Percentiles rank a stretch among this genome's conserved stretches.
phyloP scores from a whole-genome alignment of 2,329 filamentous ascomycete genomes.

The Sporothrix phasma region DNA sequence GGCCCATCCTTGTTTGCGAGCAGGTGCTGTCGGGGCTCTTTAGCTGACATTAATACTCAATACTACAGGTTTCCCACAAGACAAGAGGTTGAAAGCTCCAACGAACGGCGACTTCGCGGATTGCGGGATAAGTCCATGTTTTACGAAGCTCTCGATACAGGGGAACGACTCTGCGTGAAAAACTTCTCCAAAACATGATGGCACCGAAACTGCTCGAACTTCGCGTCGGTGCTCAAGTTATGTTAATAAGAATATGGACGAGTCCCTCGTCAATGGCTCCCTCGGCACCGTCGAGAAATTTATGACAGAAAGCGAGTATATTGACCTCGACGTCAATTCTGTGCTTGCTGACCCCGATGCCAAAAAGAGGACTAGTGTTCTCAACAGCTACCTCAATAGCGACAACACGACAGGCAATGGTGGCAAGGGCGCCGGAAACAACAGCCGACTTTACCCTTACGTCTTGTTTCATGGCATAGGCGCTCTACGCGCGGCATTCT shows the following conservation, averaged over 20 bases:
- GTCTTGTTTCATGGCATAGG: constrained; percentile 76
- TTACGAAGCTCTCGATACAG: constrained; percentile 67
- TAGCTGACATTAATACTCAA: background rate
- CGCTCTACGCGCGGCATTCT: constrained; percentile 64
- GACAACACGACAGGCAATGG: background rate
- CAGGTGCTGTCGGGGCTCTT: too few relatives aligned
- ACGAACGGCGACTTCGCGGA: constrained; percentile 60
- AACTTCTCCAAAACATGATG: constrained; percentile 82
- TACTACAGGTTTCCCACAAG: constrained; percentile 65
- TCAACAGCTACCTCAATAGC: constrained; percentile 33
- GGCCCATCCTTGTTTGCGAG: too few relatives aligned
- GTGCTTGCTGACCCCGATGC: constrained; percentile 32
- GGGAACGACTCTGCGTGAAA: constrained; percentile 64
- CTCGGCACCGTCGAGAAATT: constrained; percentile 78
- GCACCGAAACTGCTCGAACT: constrained; percentile 70
- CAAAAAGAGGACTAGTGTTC: constrained; percentile 48
- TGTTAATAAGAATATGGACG: constrained; percentile 99
- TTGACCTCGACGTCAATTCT: constrained; percentile 16
- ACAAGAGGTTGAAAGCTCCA: constrained; percentile 79
- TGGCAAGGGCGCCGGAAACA: constrained; percentile 35
- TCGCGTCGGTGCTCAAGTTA: constrained; percentile 90
- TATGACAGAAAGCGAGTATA: constrained; percentile 43
- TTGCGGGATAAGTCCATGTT: constrained; percentile 54
- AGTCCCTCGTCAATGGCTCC: constrained; percentile 86
- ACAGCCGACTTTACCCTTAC: constrained; percentile 55